Evolutionary conservation across 2,329 filamentous ascomycete species (phyloP), one percentile per base, ranked within the genome.

Genomic region (Sclerotinia borealis): DNA sequence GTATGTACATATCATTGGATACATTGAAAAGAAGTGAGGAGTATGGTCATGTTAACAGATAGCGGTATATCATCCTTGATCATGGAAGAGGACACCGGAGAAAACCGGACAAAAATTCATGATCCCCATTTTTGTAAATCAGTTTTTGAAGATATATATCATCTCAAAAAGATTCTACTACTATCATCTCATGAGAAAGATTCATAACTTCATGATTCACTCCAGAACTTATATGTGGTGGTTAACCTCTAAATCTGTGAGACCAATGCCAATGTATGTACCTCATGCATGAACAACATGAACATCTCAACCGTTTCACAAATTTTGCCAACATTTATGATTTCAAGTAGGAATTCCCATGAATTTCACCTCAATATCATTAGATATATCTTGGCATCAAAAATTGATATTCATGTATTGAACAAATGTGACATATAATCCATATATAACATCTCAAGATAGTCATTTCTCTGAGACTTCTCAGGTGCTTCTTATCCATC

Each of bases 271-370:
- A 10, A 39, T 27, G 43, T 22, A 41, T 17, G 7, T 52, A 60
- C 9, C 29, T 60, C 34, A 49, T 39, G 48, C 36, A 60, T 31
- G 58, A 50, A 60, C 54, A 45, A 45, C 54, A 34, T 56, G 3
- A 36, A 56, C 54, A 45, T 56, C 54, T 31, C 54, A 56, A 45
- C 29, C n/a, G 39, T 56, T 45, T 45, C 39, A 56, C 39, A 2
- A 25, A 41, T 10, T n/a, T 56, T 45, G 54, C 29, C 39, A 56
- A 56, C 54, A 45, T 13, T 56, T 56, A 36, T 8, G 4, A 34
- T 13, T 17, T 6, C 22, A 8, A 56, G 22, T 2, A 11, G 11
- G 17, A 25, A 17, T 3, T 13, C 4, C 13, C 15, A 13, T 41
- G 19, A 17, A 7, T 10, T 17, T 8, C 27, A 43, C 13, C 8